phyloP scores from a whole-genome alignment of 2,329 filamentous ascomycete species.

The Cladosporium sp. region DNA sequence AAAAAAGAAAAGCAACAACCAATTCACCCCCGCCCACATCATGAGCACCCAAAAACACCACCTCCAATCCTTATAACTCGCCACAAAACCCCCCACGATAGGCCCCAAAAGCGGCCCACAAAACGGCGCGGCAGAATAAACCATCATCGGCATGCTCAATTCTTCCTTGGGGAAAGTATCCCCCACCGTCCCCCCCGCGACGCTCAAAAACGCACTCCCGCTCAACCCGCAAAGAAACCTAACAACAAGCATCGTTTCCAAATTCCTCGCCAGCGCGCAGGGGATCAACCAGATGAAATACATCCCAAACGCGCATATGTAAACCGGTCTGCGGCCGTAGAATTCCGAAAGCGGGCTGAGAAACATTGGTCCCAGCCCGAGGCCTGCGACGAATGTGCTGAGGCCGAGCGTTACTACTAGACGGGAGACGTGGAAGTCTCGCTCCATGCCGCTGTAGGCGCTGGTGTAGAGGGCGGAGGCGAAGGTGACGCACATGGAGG shows the following conservation, averaged over 20 bases:
- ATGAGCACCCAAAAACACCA: slow-evolving; percentile 83
- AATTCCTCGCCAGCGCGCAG: slow-evolving; percentile 61
- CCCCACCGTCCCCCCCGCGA: slow-evolving; percentile 80
- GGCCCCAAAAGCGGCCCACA: slow-evolving; percentile 53
- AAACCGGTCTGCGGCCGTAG: slow-evolving; percentile 63
- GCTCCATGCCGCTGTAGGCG: slow-evolving; percentile 42
- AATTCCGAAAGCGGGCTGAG: slow-evolving; percentile 62
- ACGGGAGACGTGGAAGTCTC: slow-evolving; percentile 66
- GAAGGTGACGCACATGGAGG: slow-evolving; percentile 20
- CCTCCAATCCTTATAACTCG: slow-evolving; percentile 66
- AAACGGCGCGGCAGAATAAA: slow-evolving; percentile 61
- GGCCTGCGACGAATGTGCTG: slow-evolving; percentile 74
- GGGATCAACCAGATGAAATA: slow-evolving; percentile 68
- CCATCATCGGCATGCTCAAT: slow-evolving; percentile 75
- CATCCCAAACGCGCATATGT: slow-evolving; percentile 58
- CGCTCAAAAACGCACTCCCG: slow-evolving; percentile 58
- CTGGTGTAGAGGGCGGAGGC: slow-evolving; percentile 49
- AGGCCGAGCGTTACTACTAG: slow-evolving; percentile 75
- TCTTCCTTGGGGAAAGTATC: slow-evolving; percentile 67
- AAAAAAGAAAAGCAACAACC: slow-evolving; percentile 60
- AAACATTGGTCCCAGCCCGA: slow-evolving; percentile 55
- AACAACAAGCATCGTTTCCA: slow-evolving; percentile 62
- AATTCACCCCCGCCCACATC: slow-evolving; percentile 69
- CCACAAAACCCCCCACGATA: slow-evolving; percentile 73
- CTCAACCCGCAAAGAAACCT: slow-evolving; percentile 74